phyloP scores from a whole-genome alignment of 805 yeast genomes.

The Cyberlindnera meyerae region DNA sequence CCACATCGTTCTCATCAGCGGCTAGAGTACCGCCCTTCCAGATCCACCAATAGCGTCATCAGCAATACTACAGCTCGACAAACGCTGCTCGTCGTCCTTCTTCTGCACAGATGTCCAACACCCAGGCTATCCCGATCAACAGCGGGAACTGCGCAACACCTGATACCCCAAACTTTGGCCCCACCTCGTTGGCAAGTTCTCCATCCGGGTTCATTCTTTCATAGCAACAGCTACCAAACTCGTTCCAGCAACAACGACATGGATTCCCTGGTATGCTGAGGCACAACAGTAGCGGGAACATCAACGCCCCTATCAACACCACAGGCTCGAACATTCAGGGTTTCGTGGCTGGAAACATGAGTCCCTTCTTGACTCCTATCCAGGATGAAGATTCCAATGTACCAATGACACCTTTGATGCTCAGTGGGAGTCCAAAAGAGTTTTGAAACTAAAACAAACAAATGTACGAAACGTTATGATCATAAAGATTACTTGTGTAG shows the following conservation, averaged over 20 bases:
- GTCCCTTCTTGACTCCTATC: constrained; percentile 22
- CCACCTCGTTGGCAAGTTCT: constrained; percentile 20
- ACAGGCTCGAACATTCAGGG: neutral
- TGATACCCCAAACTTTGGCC: constrained; percentile 23
- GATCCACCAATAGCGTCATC: constrained; percentile 21
- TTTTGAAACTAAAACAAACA: too few species aligned
- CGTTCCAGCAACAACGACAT: constrained; percentile 15
- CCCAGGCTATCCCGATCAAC: constrained; percentile 13
- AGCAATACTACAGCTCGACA: constrained; percentile 11
- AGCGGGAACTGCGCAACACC: constrained; percentile 8
- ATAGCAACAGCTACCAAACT: constrained; percentile 19
- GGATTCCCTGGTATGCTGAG: constrained; percentile 15
- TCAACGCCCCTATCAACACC: neutral
- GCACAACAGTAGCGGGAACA: constrained; percentile 8
- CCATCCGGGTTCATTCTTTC: constrained; percentile 21
- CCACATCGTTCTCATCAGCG: constrained; percentile 16
- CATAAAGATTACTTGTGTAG: too few species aligned
- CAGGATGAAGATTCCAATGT: constrained; percentile 11
- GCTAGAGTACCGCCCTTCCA: constrained; percentile 11
- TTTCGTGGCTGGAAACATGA: constrained; percentile 12
- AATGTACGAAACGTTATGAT: too few species aligned
- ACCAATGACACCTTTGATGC: constrained; percentile 26
- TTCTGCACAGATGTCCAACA: constrained; percentile 10
- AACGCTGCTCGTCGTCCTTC: constrained; percentile 6
- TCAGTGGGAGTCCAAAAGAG: constrained; percentile 3